Conservation (phyloP, 768 basidiomycete genomes). For the Amylocystis lapponica region DNA sequence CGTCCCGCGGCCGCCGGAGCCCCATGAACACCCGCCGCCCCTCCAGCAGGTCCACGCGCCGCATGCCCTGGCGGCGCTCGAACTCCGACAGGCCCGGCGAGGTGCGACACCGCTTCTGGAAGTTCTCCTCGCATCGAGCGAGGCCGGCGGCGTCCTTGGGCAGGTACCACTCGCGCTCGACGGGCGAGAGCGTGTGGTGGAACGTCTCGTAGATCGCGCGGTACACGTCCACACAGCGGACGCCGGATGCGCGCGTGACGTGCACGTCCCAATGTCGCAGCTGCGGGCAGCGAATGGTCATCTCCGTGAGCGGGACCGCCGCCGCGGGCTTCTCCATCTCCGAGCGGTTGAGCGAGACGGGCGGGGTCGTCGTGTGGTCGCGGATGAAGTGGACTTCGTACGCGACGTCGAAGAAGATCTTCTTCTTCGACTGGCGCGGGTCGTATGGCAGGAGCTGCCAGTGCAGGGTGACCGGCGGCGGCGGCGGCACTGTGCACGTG, state of each 20-base stretch:
- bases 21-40: conserved; percentile 19
- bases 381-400: conserved; percentile 7
- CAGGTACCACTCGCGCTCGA: conserved; percentile 8
- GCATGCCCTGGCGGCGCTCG: conserved; percentile 13
- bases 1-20: conserved; percentile 9
- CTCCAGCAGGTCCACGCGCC: conserved; percentile 19
- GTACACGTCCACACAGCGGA: conserved; percentile 13
- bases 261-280: conserved; percentile 11
- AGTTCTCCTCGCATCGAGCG: conserved; percentile 7
- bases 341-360: background rate
- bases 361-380: conserved; percentile 4
- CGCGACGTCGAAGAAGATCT: conserved; percentile 11
- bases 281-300: conserved; percentile 10
- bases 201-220: conserved; percentile 15
- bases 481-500: conserved; percentile 3
- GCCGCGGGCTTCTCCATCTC: conserved; percentile 9
- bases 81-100: conserved; percentile 4
- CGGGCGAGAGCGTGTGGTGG: conserved; percentile 5
- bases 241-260: conserved; percentile 6
- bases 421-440: background rate
- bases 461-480: conserved; percentile 11
- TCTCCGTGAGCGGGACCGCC: conserved; percentile 7
- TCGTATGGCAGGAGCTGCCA: conserved; percentile 17
- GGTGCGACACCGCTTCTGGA: conserved; percentile 11
- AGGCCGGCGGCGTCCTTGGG: background rate